Base-by-base conservation (phyloP, 1,284 basidiomycete genomes). In the Cutaneotrichosporon cavernicola region DNA sequence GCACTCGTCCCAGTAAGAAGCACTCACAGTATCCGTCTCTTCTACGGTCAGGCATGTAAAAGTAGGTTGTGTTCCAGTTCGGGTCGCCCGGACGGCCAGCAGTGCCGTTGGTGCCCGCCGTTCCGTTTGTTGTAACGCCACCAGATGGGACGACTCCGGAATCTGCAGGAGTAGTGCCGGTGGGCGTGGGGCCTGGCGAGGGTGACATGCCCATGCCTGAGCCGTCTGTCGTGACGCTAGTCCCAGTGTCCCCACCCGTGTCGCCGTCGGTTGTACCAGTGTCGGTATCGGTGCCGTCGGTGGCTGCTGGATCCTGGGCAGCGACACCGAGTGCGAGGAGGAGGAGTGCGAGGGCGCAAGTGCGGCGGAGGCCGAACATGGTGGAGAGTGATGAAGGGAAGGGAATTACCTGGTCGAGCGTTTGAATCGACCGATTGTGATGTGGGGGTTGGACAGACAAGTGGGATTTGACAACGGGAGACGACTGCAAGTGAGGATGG, bases 11-110 rank as follows among this genome's bases (percentile, higher is more conserved):
- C 31, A 30, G 14, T 26, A 1, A 30, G 13, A 14, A 10, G 0
- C 36, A 61, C 65, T 63, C 59, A 63, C 65, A 66, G 56, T 64
- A 64, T n/a, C 49, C 58, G 21, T 52, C 36, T 26, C 63, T 59
- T 50, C 58, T 60, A 16, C 65, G 59, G 34, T 46, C 56, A 16
- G 65, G 65, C 22, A 52, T 51, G 22, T 56, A 46, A 18, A 62
- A 64, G 32, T 55, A 64, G 4, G 63, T 56, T 6, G 38, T 4
- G 58, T 64, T 64, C 63, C 63, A 64, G 46, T 50, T 50, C 14
- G 58, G 38, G 36, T 53, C 52, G 58, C 58, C 40, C 13, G 7
- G 9, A 5, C 8, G 21, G 6, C 18, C 34, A 8, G 53, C 34
- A 8, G 53, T 56, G 34, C 32, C 32, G 34, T 56, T 56, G 38